Evolutionary conservation across 495 filamentous ascomycete species (phyloP).

Genomic region (Lasiosphaeria ovina): DNA sequence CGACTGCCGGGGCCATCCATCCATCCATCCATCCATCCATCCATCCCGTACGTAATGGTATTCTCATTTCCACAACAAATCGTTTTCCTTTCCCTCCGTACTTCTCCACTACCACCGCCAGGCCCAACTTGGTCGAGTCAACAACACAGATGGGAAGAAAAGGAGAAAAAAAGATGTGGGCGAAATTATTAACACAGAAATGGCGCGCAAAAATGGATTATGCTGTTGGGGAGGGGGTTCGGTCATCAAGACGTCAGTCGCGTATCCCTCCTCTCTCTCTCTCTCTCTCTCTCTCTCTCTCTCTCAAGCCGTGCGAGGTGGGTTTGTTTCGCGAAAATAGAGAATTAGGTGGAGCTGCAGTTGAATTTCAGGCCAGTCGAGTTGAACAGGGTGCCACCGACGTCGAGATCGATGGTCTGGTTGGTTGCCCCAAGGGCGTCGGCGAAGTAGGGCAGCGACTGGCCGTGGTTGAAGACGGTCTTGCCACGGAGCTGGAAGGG

Average conservation of each 20-base stretch:
- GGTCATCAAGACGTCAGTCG: too few species aligned
- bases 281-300: too few species aligned
- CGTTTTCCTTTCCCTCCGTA: too few species aligned
- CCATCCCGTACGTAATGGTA: too few species aligned
- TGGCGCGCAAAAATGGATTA: neutral
- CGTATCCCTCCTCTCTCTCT: too few species aligned
- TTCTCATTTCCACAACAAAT: too few species aligned
- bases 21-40: neutral
- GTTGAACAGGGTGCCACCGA: constrained; percentile 29
- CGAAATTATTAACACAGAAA: constrained; percentile 6
- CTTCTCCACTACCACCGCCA: too few species aligned
- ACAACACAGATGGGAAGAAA: neutral
- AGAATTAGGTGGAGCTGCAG: neutral
- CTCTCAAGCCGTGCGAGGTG: too few species aligned
- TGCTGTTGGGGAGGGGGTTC: neutral
- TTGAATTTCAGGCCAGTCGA: constrained; percentile 9
- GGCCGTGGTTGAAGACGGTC: constrained; percentile 55
- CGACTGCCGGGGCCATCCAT: neutral
- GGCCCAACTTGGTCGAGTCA: too few species aligned
- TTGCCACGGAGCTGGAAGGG: constrained; percentile 60
- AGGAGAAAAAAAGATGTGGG: constrained; percentile 5
- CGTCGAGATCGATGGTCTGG: constrained; percentile 37
- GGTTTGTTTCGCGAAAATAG: too few species aligned
- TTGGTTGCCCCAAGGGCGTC: constrained; percentile 37
- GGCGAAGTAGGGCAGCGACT: constrained; percentile 62